A percentile compares a stretch with the other conserved stretches of the same genome.
phyloP scores from a whole-genome alignment of 2,329 filamentous ascomycete species.

The Chlorencoelia australis region DNA sequence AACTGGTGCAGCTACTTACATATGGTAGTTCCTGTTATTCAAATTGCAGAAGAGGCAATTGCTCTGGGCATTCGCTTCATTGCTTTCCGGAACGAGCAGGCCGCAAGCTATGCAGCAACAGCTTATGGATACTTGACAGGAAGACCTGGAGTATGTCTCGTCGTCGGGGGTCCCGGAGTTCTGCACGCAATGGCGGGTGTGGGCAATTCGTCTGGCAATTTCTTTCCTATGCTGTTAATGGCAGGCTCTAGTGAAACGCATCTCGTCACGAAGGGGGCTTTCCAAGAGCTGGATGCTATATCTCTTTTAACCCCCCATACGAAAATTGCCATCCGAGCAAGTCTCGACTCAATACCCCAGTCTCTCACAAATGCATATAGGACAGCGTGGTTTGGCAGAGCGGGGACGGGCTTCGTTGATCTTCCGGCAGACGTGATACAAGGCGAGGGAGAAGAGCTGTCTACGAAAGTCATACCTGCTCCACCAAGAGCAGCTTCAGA shows the following conservation, averaged over 20 bases:
- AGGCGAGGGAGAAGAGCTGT: slow-evolving; percentile 24
- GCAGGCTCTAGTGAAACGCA: slow-evolving; percentile 43
- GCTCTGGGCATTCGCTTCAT: slow-evolving; percentile 47
- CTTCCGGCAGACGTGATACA: slow-evolving; percentile 46
- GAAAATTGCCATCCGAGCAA: slow-evolving; percentile 38
- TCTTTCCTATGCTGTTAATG: slow-evolving; percentile 43
- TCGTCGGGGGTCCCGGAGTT: slow-evolving; percentile 49
- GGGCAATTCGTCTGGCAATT: slow-evolving; percentile 42
- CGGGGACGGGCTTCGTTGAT: slow-evolving; percentile 43
- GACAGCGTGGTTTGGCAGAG: slow-evolving; percentile 42
- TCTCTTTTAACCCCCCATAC: slow-evolving; percentile 41
- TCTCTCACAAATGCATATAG: slow-evolving; percentile 42
- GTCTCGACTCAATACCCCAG: slow-evolving; percentile 35
- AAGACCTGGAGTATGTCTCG: slow-evolving; percentile 43
- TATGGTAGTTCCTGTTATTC: slow-evolving; percentile 37
- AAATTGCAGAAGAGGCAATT: slow-evolving; percentile 47
- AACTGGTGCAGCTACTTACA: too few species aligned
- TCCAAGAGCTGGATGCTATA: slow-evolving; percentile 47
- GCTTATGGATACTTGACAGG: slow-evolving; percentile 49
- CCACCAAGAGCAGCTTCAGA: slow-evolving; percentile 37
- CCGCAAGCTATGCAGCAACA: slow-evolving; percentile 46
- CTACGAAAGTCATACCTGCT: slow-evolving; percentile 22
- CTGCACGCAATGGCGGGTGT: slow-evolving; percentile 47
- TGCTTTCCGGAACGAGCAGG: slow-evolving; percentile 49
- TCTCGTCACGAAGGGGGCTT: slow-evolving; percentile 41